phyloP scores from a whole-genome alignment of 75 land plant genomes.

The Sequoia sempervirens region DNA sequence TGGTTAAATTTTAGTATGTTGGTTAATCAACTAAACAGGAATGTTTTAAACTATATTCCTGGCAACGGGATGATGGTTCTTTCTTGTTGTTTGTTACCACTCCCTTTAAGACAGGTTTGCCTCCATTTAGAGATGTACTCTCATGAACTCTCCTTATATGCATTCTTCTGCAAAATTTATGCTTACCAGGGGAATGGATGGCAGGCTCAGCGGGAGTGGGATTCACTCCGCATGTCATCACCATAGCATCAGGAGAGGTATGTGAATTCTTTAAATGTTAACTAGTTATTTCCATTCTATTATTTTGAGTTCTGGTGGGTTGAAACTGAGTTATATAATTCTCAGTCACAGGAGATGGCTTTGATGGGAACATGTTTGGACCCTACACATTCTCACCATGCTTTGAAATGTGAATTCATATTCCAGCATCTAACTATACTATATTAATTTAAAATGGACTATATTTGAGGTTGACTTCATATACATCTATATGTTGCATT shows the following conservation, averaged over 20 bases:
- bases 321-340: background rate
- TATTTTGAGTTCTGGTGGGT: background rate
- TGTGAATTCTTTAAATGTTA: background rate
- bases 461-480: background rate
- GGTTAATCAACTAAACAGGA: background rate
- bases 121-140: constrained; percentile 1
- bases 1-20: background rate
- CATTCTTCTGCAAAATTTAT: constrained; percentile 10
- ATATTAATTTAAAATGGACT: background rate
- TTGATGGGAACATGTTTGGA: background rate
- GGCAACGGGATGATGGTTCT: background rate
- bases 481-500: background rate
- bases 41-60: background rate
- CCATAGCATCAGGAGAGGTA: constrained; percentile 79
- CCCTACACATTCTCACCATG: background rate
- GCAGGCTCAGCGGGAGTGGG: constrained; percentile 79
- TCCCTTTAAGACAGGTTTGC: constrained; percentile 2
- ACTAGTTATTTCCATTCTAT: background rate
- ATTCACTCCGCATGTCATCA: constrained; percentile 82
- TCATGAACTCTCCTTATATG: constrained; percentile 1
- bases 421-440: background rate
- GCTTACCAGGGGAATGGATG: constrained; percentile 46
- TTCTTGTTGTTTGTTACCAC: background rate
- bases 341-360: background rate
- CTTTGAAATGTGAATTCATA: background rate